These are phyloP conservation scores for Physaria fendleri DNA, from an alignment of 345 rosid species.

Conservation along the genomic window DNA sequence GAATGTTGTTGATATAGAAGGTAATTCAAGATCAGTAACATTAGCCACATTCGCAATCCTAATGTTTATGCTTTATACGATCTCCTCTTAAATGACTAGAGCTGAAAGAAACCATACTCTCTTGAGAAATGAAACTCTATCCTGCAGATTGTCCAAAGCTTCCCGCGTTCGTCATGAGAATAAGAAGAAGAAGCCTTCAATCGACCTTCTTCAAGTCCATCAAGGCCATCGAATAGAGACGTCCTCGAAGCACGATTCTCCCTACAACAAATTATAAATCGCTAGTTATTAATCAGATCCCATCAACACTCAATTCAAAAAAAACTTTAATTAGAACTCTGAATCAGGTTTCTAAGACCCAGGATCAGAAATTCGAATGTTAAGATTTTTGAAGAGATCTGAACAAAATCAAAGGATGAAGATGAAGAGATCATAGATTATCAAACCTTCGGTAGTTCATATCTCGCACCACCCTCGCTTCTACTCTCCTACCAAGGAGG, in stretches of 20 bases:
- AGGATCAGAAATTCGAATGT: background rate
- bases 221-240: conserved; percentile 54
- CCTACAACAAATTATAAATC: conserved; percentile 29
- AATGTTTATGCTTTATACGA: background rate
- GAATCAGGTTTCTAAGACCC: too few species aligned
- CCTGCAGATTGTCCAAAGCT: conserved; percentile 57
- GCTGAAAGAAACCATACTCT: conserved; percentile 37
- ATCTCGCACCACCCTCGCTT: conserved; percentile 10
- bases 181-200: conserved; percentile 53
- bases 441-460: conserved; percentile 32
- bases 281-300: background rate
- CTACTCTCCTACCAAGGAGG: background rate
- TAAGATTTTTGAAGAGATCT: conserved; percentile 5
- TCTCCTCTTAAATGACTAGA: background rate
- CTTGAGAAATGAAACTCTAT: conserved; percentile 67
- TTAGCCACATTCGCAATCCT: background rate
- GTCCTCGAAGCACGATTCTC: conserved; percentile 58
- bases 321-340: background rate
- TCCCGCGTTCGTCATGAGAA: conserved; percentile 53
- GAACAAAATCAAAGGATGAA: background rate
- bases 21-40: background rate
- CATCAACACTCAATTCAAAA: background rate
- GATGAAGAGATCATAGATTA: background rate
- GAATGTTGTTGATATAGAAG: background rate
- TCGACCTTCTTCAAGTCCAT: conserved; percentile 83